Evolutionary conservation across 805 yeast genomes (phyloP).

Genomic region (Sugiyamaella americana): DNA sequence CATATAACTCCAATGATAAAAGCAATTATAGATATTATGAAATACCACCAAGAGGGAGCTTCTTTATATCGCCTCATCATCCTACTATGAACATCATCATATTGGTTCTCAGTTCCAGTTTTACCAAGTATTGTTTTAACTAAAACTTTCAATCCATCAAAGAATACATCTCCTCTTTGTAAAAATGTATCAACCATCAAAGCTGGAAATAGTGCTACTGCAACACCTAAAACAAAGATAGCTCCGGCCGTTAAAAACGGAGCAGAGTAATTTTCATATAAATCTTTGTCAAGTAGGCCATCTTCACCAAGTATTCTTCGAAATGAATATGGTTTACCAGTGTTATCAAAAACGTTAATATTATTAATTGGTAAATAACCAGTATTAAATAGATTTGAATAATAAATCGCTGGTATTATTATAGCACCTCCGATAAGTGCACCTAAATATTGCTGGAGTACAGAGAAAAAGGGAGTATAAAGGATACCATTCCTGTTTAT

Average conservation of each 20-base stretch:
- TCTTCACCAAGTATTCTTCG: conserved; percentile 39
- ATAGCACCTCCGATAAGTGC: conserved; percentile 42
- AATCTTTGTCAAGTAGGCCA: conserved; percentile 41
- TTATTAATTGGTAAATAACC: conserved; percentile 56
- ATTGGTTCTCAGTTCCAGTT: conserved; percentile 12
- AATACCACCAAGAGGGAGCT: conserved; percentile 71
- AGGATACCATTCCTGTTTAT: conserved; percentile 31
- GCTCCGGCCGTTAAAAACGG: conserved; percentile 58
- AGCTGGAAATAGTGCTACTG: conserved; percentile 51
- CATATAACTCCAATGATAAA: conserved; percentile 26
- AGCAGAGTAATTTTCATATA: conserved; percentile 56
- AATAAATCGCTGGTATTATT: conserved; percentile 43
- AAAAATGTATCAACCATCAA: conserved; percentile 36
- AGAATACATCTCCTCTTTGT: too few species aligned
- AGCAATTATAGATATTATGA: conserved; percentile 41
- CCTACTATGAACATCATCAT: conserved; percentile 18
- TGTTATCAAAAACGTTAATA: conserved; percentile 48
- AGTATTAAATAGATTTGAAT: conserved; percentile 53
- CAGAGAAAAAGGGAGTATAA: conserved; percentile 40
- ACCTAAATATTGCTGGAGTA: conserved; percentile 34
- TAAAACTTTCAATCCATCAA: too few species aligned
- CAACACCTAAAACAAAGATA: conserved; percentile 43
- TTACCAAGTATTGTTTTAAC: too few species aligned
- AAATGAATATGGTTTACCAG: conserved; percentile 45
- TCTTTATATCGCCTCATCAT: conserved; percentile 42